Conservation (phyloP, 208 protist genomes). For the Angomonas desouzai region DNA sequence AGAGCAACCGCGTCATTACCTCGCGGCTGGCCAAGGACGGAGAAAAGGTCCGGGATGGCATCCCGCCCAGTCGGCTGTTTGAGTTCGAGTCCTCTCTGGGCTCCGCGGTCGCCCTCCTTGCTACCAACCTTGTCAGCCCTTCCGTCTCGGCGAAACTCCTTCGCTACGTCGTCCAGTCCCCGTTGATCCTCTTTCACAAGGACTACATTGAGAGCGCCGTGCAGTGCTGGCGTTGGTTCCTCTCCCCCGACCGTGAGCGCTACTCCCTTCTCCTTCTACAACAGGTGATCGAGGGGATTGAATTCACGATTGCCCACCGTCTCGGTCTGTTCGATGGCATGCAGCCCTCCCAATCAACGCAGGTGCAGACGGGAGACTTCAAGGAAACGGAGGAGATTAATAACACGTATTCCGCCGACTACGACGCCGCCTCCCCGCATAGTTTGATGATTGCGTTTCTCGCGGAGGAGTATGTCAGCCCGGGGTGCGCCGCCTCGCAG, state of each 20-base stretch:
- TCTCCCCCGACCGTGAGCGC: slow-evolving; percentile 38
- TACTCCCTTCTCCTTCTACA: slow-evolving; percentile 51
- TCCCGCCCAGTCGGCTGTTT: slow-evolving; percentile 12
- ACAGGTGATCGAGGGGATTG: slow-evolving; percentile 54
- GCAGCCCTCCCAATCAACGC: slow-evolving; percentile 33
- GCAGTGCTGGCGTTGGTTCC: slow-evolving; percentile 65
- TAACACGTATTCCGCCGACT: slow-evolving; percentile 25
- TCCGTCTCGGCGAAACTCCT: slow-evolving; percentile 43
- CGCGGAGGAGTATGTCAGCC: slow-evolving; percentile 51
- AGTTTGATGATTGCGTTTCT: slow-evolving; percentile 73
- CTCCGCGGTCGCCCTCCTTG: slow-evolving; percentile 45
- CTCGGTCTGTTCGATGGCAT: slow-evolving; percentile 75
- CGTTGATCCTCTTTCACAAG: slow-evolving; percentile 56
- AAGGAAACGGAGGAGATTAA: background rate
- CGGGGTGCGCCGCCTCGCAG: slow-evolving; percentile 38
- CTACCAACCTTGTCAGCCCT: slow-evolving; percentile 23
- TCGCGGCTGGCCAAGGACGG: background rate
- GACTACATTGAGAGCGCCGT: slow-evolving; percentile 51
- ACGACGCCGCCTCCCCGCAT: slow-evolving; percentile 55
- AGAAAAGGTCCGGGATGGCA: background rate
- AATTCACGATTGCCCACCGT: slow-evolving; percentile 56
- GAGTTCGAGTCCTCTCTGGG: slow-evolving; percentile 34
- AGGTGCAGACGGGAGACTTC: slow-evolving; percentile 60
- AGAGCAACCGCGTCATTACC: too few species aligned
- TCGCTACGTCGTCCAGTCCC: slow-evolving; percentile 57